Evolutionary conservation across 1,139 yeast genomes (phyloP).

Genomic region (Tardiomyces blankii): DNA sequence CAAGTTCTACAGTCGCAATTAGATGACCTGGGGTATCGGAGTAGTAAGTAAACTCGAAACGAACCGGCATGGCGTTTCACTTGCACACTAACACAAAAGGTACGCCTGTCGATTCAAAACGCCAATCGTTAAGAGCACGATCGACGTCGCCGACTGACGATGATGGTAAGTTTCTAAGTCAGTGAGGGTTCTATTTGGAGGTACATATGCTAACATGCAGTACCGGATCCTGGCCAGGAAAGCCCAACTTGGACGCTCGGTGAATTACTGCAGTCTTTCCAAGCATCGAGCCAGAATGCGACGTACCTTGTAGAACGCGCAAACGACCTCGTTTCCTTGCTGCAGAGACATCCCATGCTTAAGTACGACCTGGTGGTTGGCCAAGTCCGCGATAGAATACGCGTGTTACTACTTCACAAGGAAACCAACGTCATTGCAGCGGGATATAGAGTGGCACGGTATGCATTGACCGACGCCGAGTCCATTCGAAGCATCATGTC

Average conservation of each 20-base stretch:
- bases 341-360: conserved; percentile 50
- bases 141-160: background rate
- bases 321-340: conserved; percentile 48
- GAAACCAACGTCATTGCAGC: conserved; percentile 60
- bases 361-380: conserved; percentile 55
- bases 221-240: conserved; percentile 11
- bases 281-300: conserved; percentile 33
- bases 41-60: conserved; percentile 1
- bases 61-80: too few relatives aligned
- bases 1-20: conserved; percentile 22
- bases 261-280: conserved; percentile 32
- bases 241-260: conserved; percentile 42
- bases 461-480: conserved; percentile 44
- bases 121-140: background rate
- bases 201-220: background rate
- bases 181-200: conserved; percentile 8
- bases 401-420: conserved; percentile 45
- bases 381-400: conserved; percentile 49
- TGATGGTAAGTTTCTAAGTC: background rate
- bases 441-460: conserved; percentile 65
- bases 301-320: conserved; percentile 45
- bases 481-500: conserved; percentile 36
- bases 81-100: too few relatives aligned
- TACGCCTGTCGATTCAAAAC: background rate
- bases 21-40: conserved; percentile 17